phyloP scores from a whole-genome alignment of 306 rosid genomes.

The Inga leiocalycina region DNA sequence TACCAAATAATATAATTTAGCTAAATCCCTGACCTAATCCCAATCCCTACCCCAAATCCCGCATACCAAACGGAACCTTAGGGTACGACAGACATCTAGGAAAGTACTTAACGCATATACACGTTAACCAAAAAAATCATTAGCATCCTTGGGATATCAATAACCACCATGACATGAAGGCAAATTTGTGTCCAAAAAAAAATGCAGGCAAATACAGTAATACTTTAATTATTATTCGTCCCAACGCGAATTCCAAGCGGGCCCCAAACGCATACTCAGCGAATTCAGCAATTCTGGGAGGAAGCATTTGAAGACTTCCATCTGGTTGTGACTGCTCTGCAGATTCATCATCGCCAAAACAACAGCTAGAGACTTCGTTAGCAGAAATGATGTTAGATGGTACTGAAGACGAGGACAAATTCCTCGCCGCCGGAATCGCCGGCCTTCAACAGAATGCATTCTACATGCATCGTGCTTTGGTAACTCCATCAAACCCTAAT shows the following conservation, averaged over 20 bases:
- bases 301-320: neutral
- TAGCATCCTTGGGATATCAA: too few species aligned
- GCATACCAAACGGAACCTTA: too few species aligned
- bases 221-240: neutral
- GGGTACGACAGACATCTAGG: too few species aligned
- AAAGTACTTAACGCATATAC: too few species aligned
- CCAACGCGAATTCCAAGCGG: neutral
- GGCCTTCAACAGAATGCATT: constrained; percentile 97
- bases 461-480: constrained; percentile 99
- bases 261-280: neutral
- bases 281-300: neutral
- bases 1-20: too few species aligned
- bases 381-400: constrained; percentile 70
- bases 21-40: too few species aligned
- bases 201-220: too few species aligned
- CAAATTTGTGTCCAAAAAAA: too few species aligned
- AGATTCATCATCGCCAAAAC: neutral
- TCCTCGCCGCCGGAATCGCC: constrained; percentile 94
- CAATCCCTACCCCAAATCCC: too few species aligned
- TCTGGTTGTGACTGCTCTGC: neutral
- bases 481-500: constrained; percentile 33
- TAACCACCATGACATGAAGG: too few species aligned
- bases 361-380: neutral
- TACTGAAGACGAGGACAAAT: constrained; percentile 89
- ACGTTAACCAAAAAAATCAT: too few species aligned